Evolutionary conservation across 2,329 filamentous ascomycete genomes (phyloP), one percentile per base, ranked within the genome.

Genomic region (Ustulina deusta): DNA sequence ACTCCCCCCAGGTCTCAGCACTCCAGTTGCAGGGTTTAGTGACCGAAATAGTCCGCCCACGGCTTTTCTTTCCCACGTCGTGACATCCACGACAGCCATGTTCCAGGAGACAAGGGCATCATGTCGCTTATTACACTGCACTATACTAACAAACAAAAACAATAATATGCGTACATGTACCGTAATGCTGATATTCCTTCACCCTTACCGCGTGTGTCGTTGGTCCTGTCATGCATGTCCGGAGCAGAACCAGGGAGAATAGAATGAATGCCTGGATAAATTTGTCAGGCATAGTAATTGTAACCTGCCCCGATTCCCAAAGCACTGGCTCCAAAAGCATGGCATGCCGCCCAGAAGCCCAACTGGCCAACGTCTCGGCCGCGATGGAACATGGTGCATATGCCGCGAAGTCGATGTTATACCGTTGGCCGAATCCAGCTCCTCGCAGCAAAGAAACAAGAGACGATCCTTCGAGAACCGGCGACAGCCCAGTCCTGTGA

Each of bases 211-310:
- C 44, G 34, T 51, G 20, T 42, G 22, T 36, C 44, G 63, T 32
- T 49, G 52, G 25, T 38, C 40, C 49, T 49, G 57, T 61, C 42
- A 64, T 64, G 61, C 61, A 54, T 52, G 46, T 15, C 32, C 32
- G n/a, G 44, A 27, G 34, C 20, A 46, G 42, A 46, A 46, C 42
- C 42, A 13, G 7, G 32, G 11, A 34, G 7, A n/a, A 34, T 42
- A 13, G 7, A 25, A 17, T 20, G 7, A n/a, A 34, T 42, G 38
- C 49, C 46, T 22, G 22, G 56, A 13, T 27, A 36, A 49, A 66
- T 63, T 63, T 63, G 64, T 66, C 59, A 66, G 52, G 36, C 59
- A 44, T 63, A 61, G 59, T 58, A 62, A 58, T 52, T 58, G 38
- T 20, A 29, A 27, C 36, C 58, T 52, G 27, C 57, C 17, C 51